These are phyloP conservation scores for Lichtheimia corymbifera DNA, from an alignment of 371 early-diverging fungal genomes.

Conservation along the genomic window DNA sequence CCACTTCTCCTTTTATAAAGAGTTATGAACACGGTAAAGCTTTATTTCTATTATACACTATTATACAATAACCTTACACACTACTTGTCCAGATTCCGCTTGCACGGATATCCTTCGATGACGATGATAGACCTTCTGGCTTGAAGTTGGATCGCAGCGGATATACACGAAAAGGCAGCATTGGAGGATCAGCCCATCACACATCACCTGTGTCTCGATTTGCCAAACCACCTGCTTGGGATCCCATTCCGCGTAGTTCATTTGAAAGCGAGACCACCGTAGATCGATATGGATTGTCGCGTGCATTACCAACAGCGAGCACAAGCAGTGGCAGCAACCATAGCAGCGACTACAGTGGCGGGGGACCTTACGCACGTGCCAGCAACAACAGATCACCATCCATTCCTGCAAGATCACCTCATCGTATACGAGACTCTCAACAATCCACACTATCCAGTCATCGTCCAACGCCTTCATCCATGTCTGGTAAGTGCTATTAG, in stretches of 20 bases:
- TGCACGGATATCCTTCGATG: conserved; percentile 21
- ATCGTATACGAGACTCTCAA: conserved; percentile 44
- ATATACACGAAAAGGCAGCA: background rate
- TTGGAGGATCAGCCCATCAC: background rate
- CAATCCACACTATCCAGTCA: conserved; percentile 9
- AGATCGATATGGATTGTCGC: background rate
- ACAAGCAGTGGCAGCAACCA: too few relatives aligned
- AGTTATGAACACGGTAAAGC: too few relatives aligned
- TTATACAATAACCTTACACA: background rate
- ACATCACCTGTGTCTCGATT: too few relatives aligned
- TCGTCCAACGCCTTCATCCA: background rate
- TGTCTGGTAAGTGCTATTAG: background rate
- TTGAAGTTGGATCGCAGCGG: conserved; percentile 21
- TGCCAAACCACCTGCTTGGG: background rate
- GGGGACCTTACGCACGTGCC: background rate
- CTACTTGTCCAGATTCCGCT: conserved; percentile 18
- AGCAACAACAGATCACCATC: conserved; percentile 26
- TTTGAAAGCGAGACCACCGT: conserved; percentile 6
- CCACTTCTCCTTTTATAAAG: too few relatives aligned
- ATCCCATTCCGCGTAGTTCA: background rate
- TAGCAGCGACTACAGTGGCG: background rate
- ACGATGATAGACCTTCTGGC: conserved; percentile 27
- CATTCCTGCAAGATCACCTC: conserved; percentile 43
- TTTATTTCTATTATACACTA: too few relatives aligned
- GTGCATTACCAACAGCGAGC: background rate